Conservation (phyloP, 305 asterid genomes). For the Caryopteris hybrid region DNA sequence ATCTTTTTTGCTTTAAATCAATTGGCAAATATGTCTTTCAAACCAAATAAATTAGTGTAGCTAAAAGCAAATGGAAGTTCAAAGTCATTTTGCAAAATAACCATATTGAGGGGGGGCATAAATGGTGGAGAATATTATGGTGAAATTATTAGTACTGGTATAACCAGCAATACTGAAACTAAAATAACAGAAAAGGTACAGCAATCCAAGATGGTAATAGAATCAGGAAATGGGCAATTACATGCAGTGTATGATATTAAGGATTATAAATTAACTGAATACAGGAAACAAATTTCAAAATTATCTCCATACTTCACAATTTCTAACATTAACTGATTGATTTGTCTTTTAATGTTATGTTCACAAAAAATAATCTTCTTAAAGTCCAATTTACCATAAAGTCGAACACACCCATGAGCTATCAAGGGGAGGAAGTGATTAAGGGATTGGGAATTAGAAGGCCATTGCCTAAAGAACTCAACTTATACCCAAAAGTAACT, state of each 20-base stretch:
- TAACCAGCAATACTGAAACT: not conserved
- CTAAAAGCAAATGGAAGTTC: slow-evolving; percentile 1
- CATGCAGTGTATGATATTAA: not conserved
- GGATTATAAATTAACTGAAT: too few relatives aligned
- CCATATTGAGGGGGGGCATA: not conserved
- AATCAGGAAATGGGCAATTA: not conserved
- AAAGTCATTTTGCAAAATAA: not conserved
- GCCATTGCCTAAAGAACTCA: not conserved
- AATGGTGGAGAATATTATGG: not conserved
- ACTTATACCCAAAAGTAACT: slow-evolving; percentile 7
- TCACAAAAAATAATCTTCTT: not conserved
- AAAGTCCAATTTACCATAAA: not conserved
- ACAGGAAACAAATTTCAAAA: too few relatives aligned
- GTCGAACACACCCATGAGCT: slow-evolving; percentile 10
- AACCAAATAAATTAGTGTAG: not conserved
- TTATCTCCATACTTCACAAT: slow-evolving; percentile 4
- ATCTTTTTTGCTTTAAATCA: not conserved
- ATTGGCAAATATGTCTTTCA: not conserved
- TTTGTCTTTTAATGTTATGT: not conserved
- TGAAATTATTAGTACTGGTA: not conserved
- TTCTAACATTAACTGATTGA: not conserved
- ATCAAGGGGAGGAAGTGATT: not conserved
- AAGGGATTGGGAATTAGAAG: not conserved
- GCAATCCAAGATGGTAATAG: not conserved
- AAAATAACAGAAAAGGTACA: not conserved